Base-by-base conservation (phyloP, 345 rosid species). In the Gossypium ekmanianum region DNA sequence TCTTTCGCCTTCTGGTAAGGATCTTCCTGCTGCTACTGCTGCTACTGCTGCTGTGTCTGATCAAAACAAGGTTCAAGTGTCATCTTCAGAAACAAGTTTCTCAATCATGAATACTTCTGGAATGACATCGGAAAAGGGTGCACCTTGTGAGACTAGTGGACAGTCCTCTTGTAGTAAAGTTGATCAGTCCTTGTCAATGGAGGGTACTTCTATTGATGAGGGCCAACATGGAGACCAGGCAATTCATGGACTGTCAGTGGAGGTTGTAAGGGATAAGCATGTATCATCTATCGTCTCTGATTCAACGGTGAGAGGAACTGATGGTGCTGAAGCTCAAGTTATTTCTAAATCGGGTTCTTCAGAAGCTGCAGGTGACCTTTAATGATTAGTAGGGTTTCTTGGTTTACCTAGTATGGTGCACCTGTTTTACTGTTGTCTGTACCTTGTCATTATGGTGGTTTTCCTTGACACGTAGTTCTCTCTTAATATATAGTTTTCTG, bases 361-460 rank as follows among this genome's bases (percentile, higher is more conserved):
- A 44, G 74, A 75, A 13, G 78, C 64, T 72, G 75, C 86, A 79
- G 97, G 93, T 92, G 79, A 82, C 63, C 58, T 59, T 11, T 54
- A 57, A 57, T 72, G 22, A 44, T 34, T 52, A 3, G 50, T 50
- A 34, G 1, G 10, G 22, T 58, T 20, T 45, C 14, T 73, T 59
- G 12, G 51, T 39, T 74, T 50, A 12, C 48, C 11, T 74, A 2
- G 52, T 67, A 67, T 29, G 27, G 39, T 45, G 3, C 9, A 22
- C 5, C 22, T 14, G 4, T 50, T 39, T 68, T 73, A 58, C 13
- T 14, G 44, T 44, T 20, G n/a, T 24, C 18, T 2, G n/a, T 17
- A 3, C 34, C 55, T 45, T 44, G 29, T 44, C 11, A 2, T 69
- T 17, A 51, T 26, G 45, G 45, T 51, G 59, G 24, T 16, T 11